Base-by-base conservation (phyloP, 176 grass and related monocot species). In the Musa schizocarpa region DNA sequence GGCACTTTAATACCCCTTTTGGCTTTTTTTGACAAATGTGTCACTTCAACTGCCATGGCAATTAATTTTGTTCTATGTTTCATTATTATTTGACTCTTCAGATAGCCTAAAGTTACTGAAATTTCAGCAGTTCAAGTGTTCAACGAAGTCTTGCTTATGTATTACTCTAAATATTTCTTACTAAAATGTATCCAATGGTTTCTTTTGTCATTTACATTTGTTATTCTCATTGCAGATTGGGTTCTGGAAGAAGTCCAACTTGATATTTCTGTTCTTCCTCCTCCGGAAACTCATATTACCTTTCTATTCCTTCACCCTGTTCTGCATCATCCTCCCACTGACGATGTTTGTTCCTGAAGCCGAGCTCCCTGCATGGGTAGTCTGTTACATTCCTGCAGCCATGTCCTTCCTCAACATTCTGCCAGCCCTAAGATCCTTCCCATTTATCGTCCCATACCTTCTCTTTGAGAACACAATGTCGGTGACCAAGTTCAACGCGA, bases 391-490 rank as follows among this genome's bases (percentile, higher is more conserved):
- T 29, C 85, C 85, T 0, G 85, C 80, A 2, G 77, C 81, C 27
- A 87, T 87, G 85, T 83, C 85, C 58, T 29, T 87, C 63, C 85
- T 87, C 17, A 87, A 83, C 63, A 87, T 87, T 59, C 85, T 87
- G 27, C 85, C 85, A 0, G 80, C 80, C 11, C 85, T 71, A 52
- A 72, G 77, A 52, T 87, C 85, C 71, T 79, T 87, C 57, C 85
- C 85, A 5, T 87, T 87, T 48, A 87, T 83, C 49, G 82, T 87
- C 23, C 85, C 85, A 4, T 87, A 87, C 68, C 80, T 87, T 13
- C 76, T 87, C 8, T 87, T 87, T 11, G 85, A 87, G 50, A 87
- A 87, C 70, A 87, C 85, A n/a, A 87, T 87, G 85, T 87, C 85
- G 0, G 85, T 87, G n/a, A 87, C 85, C n/a, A 87, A 87, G 55